A percentile compares a stretch with the other conserved stretches of the same genome.
phyloP scores from a whole-genome alignment of 805 yeast species.

The Teunomyces gatunensis region DNA sequence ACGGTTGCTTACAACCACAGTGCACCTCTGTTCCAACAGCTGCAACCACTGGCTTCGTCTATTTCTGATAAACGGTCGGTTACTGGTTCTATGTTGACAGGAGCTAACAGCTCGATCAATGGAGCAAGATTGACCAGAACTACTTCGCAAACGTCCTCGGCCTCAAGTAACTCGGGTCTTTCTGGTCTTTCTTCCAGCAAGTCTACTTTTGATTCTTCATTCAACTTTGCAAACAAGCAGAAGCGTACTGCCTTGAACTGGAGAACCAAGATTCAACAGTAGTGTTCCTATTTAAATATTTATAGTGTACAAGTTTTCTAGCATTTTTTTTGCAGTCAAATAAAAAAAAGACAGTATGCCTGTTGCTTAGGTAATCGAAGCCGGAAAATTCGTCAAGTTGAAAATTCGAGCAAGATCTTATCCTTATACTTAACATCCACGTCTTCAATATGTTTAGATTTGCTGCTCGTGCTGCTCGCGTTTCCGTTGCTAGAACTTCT shows the following conservation, averaged over 20 bases:
- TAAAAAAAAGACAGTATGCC: neutral
- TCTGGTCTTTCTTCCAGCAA: conserved; percentile 26
- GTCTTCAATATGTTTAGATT: conserved; percentile 47
- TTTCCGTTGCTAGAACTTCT: conserved; percentile 32
- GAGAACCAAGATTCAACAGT: conserved; percentile 19
- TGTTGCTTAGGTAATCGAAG: conserved; percentile 3
- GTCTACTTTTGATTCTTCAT: conserved; percentile 10
- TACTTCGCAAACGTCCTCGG: conserved; percentile 16
- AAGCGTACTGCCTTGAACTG: conserved; percentile 40
- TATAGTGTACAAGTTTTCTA: neutral
- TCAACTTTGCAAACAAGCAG: conserved; percentile 10
- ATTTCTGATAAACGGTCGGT: conserved; percentile 20
- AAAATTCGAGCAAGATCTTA: neutral
- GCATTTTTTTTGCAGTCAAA: neutral
- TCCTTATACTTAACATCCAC: conserved; percentile 2
- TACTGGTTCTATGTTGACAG: conserved; percentile 14
- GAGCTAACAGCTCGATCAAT: conserved; percentile 9
- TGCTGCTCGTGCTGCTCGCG: conserved; percentile 44
- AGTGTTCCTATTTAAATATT: neutral
- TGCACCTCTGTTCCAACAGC: conserved; percentile 15
- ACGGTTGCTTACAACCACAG: conserved; percentile 22
- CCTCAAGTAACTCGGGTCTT: conserved; percentile 26
- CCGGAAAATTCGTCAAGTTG: neutral
- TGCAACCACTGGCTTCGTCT: conserved; percentile 4
- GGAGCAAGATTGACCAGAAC: conserved; percentile 26